These are phyloP conservation scores for Wickerhamiella lipophila DNA, from an alignment of 805 yeast species.

Conservation along the genomic window DNA sequence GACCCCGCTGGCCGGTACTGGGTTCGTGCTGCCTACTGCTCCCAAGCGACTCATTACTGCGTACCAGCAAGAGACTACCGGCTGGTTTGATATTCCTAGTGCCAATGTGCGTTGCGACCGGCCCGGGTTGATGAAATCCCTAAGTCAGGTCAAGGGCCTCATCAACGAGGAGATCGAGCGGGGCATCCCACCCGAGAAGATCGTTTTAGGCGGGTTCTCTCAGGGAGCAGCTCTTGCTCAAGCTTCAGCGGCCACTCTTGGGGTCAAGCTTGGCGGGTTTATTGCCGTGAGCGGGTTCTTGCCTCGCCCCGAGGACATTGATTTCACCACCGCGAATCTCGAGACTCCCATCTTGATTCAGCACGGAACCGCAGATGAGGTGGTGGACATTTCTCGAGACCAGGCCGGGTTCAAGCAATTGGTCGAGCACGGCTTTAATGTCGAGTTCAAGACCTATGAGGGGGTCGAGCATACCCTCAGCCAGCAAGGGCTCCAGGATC, in stretches of 20 bases:
- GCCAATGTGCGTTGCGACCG: slow-evolving; percentile 15
- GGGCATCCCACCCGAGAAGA: slow-evolving; percentile 35
- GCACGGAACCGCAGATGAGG: slow-evolving; percentile 49
- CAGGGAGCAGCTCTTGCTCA: slow-evolving; percentile 82
- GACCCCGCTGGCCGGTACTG: slow-evolving; percentile 39
- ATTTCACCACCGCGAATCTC: slow-evolving; percentile 33
- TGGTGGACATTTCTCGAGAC: slow-evolving; percentile 36
- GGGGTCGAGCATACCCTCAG: slow-evolving; percentile 46
- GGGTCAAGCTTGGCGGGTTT: slow-evolving; percentile 60
- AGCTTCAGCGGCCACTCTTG: slow-evolving; percentile 22
- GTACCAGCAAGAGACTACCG: slow-evolving; percentile 56
- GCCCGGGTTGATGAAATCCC: slow-evolving; percentile 29
- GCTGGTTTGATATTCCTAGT: slow-evolving; percentile 68
- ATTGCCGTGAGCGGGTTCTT: slow-evolving; percentile 67
- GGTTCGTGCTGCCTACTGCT: slow-evolving; percentile 85
- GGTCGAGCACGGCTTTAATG: slow-evolving; percentile 34
- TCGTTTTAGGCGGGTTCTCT: slow-evolving; percentile 84
- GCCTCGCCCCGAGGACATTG: slow-evolving; percentile 10
- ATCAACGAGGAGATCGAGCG: slow-evolving; percentile 25
- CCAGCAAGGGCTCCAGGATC: not conserved
- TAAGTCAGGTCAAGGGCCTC: slow-evolving; percentile 23
- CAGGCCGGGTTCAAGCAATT: slow-evolving; percentile 16
- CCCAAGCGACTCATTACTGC: slow-evolving; percentile 58
- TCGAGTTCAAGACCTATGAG: slow-evolving; percentile 40
- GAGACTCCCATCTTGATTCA: slow-evolving; percentile 75